Base-by-base conservation (phyloP, 768 basidiomycete genomes). In the Mycena olivaceomarginata region DNA sequence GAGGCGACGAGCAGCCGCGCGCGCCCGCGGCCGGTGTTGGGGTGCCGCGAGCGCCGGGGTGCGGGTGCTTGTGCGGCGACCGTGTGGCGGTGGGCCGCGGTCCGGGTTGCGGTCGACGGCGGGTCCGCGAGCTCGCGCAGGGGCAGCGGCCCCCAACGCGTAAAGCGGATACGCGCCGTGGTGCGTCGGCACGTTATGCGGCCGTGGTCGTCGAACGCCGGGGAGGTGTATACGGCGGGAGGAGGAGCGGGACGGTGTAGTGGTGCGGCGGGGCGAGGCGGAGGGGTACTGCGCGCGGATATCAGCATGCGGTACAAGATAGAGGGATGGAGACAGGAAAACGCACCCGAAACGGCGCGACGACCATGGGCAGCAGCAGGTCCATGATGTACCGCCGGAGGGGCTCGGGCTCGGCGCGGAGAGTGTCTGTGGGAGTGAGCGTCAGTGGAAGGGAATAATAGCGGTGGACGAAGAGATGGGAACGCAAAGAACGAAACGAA, bases 1-100 rank as follows among this genome's bases (percentile, higher is more conserved):
- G 84, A 67, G 12, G 88, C 85, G n/a, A 86, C 82, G 40, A 45
- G 43, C 13, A 62, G 40, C 11, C n/a, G 16, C 11, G 22, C n/a
- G 16, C 11, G 22, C 31, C 10, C 31, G 31, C 31, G 31, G 16
- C n/a, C 20, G 53, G 10, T 9, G 53, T 2, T 8, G 53, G 53
- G 25, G 43, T 45, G 43, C 43, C 11, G 43, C 11, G 43, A 2
- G 5, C 43, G 43, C 31, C 31, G 43, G 2, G 43, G 43, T 15
- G 43, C 13, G 20, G 2, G 48, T 7, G 48, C 12, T 2, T 18
- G 48, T 13, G 8, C 22, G 56, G 56, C 25, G 56, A 10, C 25
- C 25, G 1, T 2, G 2, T 25, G 25, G 2, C 15, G 43, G 43
- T 25, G 1, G 43, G 43, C 43, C 31, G 6, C 3, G 25, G n/a